A percentile compares a stretch with the other conserved stretches of the same genome.
Conservation (phyloP, 2,329 filamentous ascomycete species). For the Cladosporium sp. region DNA sequence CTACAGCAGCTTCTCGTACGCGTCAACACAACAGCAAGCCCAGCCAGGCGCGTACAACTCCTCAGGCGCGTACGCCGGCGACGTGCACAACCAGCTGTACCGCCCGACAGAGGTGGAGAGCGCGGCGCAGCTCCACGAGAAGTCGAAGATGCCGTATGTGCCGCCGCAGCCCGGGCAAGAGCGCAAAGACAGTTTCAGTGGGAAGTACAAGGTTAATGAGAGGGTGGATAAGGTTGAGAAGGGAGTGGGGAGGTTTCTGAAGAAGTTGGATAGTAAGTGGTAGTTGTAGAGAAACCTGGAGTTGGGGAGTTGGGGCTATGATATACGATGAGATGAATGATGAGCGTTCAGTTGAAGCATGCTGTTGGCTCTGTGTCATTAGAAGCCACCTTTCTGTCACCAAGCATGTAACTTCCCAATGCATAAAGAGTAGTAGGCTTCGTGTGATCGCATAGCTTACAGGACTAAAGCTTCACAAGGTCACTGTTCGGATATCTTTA, state of each 20-base stretch:
- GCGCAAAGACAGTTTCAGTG: constrained; percentile 17
- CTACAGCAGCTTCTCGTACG: constrained; percentile 57
- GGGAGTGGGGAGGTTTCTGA: constrained; percentile 69
- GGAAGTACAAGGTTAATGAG: constrained; percentile 55
- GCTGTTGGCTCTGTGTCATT: background rate
- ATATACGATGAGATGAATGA: background rate
- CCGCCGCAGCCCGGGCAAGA: background rate
- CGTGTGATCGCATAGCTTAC: too few species aligned
- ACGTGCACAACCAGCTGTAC: constrained; percentile 69
- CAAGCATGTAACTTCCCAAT: too few species aligned
- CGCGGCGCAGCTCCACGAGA: background rate
- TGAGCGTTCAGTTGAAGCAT: background rate
- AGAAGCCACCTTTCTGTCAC: background rate
- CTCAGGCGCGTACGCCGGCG: constrained; percentile 46
- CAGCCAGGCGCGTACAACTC: constrained; percentile 22
- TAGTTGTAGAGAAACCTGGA: constrained; percentile 7
- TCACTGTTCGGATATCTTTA: too few species aligned
- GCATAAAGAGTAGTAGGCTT: too few species aligned
- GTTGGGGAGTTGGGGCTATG: background rate
- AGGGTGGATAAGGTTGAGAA: constrained; percentile 67
- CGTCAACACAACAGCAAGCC: constrained; percentile 34
- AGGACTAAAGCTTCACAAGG: too few species aligned
- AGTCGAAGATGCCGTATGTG: background rate
- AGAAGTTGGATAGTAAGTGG: constrained; percentile 65
- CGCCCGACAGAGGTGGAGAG: constrained; percentile 57